Percentiles rank a stretch among this genome's conserved stretches.
These are phyloP conservation scores for Cotoneaster glaucophyllus DNA, from an alignment of 306 rosid genomes.

Conservation along the genomic window DNA sequence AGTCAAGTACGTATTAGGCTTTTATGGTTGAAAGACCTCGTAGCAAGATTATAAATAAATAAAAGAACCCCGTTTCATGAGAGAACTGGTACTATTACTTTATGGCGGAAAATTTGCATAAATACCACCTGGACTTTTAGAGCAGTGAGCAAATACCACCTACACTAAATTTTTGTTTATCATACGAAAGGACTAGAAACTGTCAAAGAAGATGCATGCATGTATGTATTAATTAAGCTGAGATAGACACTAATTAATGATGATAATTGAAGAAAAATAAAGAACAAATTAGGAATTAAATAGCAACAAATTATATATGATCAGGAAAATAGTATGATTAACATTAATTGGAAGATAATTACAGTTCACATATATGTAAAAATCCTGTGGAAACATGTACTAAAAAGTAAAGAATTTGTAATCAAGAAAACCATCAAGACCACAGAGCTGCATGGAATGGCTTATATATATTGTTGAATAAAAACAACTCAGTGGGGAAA, in stretches of 20 bases:
- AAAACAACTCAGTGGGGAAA: not conserved
- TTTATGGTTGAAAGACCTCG: not conserved
- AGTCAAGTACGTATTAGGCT: too few relatives aligned
- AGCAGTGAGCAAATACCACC: too few relatives aligned
- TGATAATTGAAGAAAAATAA: not conserved
- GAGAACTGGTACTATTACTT: too few relatives aligned
- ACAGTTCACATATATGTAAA: not conserved
- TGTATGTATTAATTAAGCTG: too few relatives aligned
- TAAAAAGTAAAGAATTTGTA: too few relatives aligned
- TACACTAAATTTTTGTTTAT: not conserved
- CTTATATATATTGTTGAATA: not conserved
- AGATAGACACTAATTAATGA: not conserved
- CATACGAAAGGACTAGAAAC: not conserved
- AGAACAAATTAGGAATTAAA: not conserved
- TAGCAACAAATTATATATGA: not conserved
- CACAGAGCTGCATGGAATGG: not conserved
- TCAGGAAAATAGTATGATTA: not conserved
- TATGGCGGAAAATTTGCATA: too few relatives aligned
- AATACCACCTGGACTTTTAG: too few relatives aligned
- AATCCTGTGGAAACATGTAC: not conserved
- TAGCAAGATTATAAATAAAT: too few relatives aligned
- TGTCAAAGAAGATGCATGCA: not conserved
- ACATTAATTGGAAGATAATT: not conserved
- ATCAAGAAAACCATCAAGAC: not conserved
- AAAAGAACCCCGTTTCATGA: too few relatives aligned